Base-by-base conservation (phyloP, 257 asterid genomes). In the Parsonsia alboflavescens region DNA sequence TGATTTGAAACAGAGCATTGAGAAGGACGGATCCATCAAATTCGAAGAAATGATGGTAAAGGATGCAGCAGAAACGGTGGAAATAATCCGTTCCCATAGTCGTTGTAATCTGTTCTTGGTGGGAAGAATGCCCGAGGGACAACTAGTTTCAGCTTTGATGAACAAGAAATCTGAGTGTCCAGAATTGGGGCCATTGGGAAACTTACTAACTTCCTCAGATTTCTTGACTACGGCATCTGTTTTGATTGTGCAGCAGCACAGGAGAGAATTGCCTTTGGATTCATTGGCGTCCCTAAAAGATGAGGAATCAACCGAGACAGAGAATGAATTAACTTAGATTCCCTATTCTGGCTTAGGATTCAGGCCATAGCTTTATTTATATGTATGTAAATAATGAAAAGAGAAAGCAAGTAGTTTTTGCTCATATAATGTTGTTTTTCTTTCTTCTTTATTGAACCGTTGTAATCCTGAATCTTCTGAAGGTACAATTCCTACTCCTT, bases 191-290 rank as follows among this genome's bases (percentile, higher is more conserved):
- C 89, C 89, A 0, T 39, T 87, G 0, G 90, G 89, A 22, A 87
- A 80, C 70, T 28, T 89, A 72, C 39, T 89, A 75, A 79, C 83
- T 6, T 76, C 84, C n/a, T 68, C 86, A 11, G 83, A 77, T 1
- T 78, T 84, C 0, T 73, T 86, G 7, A 77, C 84, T 13, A 72
- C 74, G n/a, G 87, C 92, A 50, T 89, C 96, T 12, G 86, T 87
- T 36, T 77, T 88, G 77, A 88, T 89, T 71, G 87, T 89, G 82
- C 95, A 87, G 80, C 90, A 89, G 53, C 82, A 89, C 0, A 33
- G 75, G 2, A 57, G 53, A 11, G 53, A 71, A 3, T 33, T 71
- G 7, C 28, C 75, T 39, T n/a, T 39, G 36, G 28, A 71, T 54
- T 71, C 75, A 30, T 19, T 53, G 52, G 67, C 30, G 36, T 54